Conservation (phyloP, 148 eudicot genomes). For the Chenopodium album region DNA sequence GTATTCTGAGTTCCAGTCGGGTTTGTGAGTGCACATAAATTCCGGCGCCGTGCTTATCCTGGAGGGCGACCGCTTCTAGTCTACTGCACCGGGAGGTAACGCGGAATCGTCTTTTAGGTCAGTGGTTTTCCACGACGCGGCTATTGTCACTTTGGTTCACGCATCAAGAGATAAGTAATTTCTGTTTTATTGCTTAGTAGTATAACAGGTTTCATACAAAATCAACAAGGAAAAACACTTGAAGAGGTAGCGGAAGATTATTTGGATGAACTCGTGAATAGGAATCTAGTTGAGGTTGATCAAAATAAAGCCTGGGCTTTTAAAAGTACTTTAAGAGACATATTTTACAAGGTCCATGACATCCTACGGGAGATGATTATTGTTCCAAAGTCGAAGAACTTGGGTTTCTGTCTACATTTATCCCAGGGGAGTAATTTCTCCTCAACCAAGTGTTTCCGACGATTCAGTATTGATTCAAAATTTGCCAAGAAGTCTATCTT, state of each 20-base stretch:
- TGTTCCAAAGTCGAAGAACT: background rate
- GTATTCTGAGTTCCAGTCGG: no score
- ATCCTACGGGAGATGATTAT: slow-evolving; percentile 13
- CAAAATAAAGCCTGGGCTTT: no score
- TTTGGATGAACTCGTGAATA: slow-evolving; percentile 9
- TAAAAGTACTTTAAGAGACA: no score
- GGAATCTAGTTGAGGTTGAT: slow-evolving; percentile 8
- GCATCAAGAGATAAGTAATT: no score
- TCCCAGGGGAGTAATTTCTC: background rate
- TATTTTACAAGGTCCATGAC: slow-evolving; percentile 4
- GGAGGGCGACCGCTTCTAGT: no score
- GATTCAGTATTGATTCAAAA: background rate
- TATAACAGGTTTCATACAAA: background rate
- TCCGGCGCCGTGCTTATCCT: no score
- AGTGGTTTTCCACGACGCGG: no score
- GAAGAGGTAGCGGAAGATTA: slow-evolving; percentile 15
- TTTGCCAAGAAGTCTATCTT: background rate
- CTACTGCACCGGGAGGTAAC: no score
- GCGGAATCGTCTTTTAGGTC: no score
- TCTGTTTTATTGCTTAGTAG: no score
- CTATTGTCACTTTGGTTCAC: no score
- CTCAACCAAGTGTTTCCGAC: background rate
- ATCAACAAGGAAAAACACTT: background rate
- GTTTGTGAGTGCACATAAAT: no score
- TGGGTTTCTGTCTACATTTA: slow-evolving; percentile 4